Conservation (phyloP, 108 stramenopile genomes). For the Skeletonema marinoi region DNA sequence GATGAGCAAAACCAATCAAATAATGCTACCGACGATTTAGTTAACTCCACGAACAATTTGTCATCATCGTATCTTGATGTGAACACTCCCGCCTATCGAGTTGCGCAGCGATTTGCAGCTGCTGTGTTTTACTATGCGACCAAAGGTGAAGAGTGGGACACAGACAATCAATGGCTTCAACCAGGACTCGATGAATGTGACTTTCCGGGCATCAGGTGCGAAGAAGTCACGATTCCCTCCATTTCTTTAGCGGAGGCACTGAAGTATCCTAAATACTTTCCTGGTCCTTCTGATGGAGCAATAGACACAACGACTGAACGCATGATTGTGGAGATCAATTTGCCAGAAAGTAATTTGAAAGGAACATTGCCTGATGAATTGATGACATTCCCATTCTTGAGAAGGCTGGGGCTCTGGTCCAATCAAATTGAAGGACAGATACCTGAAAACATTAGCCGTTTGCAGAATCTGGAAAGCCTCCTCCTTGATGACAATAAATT, state of each 20-base stretch:
- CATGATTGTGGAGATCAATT: conserved; percentile 42
- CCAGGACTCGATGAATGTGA: conserved; percentile 48
- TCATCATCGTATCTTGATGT: conserved; percentile 17
- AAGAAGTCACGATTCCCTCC: conserved; percentile 42
- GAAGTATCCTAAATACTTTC: conserved; percentile 28
- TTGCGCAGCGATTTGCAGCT: conserved; percentile 42
- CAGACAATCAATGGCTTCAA: conserved; percentile 23
- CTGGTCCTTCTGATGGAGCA: conserved; percentile 19
- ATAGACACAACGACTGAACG: conserved; percentile 21
- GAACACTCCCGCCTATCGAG: conserved; percentile 36
- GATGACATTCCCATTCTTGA: conserved; percentile 29
- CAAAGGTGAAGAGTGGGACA: conserved; percentile 36
- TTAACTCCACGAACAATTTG: neutral
- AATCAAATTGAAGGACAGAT: conserved; percentile 35
- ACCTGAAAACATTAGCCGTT: conserved; percentile 25
- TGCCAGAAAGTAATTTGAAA: conserved; percentile 46
- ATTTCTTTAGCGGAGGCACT: conserved; percentile 33
- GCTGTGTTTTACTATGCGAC: conserved; percentile 47
- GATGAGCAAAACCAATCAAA: conserved; percentile 6
- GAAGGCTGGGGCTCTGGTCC: conserved; percentile 43
- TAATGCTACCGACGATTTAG: neutral
- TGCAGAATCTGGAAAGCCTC: conserved; percentile 24
- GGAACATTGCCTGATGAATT: conserved; percentile 37
- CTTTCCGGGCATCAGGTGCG: conserved; percentile 38
- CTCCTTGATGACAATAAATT: conserved; percentile 43